Evolutionary conservation across 441 rosid species (phyloP).

Genomic region (Codiaeum variegatum): DNA sequence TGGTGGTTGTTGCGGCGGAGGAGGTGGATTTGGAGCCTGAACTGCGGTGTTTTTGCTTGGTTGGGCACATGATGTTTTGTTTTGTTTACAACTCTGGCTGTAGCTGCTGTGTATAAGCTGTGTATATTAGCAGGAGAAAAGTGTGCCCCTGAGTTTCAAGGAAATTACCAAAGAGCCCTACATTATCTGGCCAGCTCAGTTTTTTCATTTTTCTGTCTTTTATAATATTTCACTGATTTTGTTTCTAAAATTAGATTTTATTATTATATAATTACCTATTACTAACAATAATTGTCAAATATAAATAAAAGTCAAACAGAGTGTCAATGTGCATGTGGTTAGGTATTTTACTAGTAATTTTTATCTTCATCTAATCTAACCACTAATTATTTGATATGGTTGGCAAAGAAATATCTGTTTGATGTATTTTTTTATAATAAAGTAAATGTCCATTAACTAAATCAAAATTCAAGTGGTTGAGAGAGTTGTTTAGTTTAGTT

Average conservation of each 20-base stretch:
- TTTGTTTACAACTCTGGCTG: background rate
- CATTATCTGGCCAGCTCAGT: background rate
- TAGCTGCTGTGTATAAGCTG: too few species aligned
- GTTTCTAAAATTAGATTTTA: background rate
- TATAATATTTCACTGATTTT: background rate
- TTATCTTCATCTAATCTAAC: background rate
- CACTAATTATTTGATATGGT: too few species aligned
- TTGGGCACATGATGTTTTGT: conserved; percentile 39
- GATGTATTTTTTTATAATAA: too few species aligned
- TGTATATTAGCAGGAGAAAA: background rate
- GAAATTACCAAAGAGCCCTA: conserved; percentile 2
- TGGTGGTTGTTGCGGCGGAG: conserved; percentile 13
- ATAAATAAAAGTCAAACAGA: background rate
- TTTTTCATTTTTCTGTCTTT: background rate
- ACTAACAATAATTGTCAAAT: background rate
- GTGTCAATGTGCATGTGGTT: background rate
- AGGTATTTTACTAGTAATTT: background rate
- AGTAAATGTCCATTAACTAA: too few species aligned
- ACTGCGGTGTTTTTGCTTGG: conserved; percentile 35
- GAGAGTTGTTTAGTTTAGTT: too few species aligned
- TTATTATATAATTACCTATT: background rate
- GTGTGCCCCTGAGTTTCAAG: background rate
- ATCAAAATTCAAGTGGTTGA: too few species aligned
- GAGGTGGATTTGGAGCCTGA: conserved; percentile 22
- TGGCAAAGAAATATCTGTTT: too few species aligned